A percentile compares a stretch with the other conserved stretches of the same genome.
These are phyloP conservation scores for Tetrapisispora phaffii DNA, from an alignment of 805 yeast genomes.

Conservation along the genomic window DNA sequence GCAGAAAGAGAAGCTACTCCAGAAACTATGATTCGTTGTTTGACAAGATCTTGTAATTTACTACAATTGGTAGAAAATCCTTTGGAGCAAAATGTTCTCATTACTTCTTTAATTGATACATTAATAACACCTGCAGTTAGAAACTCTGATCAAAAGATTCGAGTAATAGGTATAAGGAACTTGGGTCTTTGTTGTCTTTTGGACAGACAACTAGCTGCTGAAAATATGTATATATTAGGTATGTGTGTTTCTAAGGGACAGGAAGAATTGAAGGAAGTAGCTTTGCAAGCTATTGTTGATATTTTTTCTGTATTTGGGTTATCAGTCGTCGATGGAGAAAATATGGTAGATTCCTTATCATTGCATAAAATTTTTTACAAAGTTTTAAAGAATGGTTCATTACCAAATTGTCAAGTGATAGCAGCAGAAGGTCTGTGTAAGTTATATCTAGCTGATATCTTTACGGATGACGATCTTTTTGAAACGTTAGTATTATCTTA, in stretches of 20 bases:
- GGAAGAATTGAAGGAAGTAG: constrained; percentile 49
- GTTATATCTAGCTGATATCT: constrained; percentile 64
- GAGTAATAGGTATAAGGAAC: constrained; percentile 60
- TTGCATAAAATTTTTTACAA: constrained; percentile 62
- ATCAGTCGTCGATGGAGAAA: constrained; percentile 51
- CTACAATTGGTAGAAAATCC: constrained; percentile 59
- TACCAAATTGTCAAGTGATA: constrained; percentile 61
- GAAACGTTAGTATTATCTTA: constrained; percentile 65
- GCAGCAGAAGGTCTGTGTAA: constrained; percentile 85
- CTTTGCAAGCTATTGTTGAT: constrained; percentile 67
- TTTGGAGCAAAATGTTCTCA: constrained; percentile 50
- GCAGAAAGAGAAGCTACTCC: constrained; percentile 30
- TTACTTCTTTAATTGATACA: constrained; percentile 63
- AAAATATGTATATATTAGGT: constrained; percentile 56
- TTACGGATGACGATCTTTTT: constrained; percentile 59
- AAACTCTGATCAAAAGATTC: constrained; percentile 42
- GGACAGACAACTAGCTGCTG: constrained; percentile 55
- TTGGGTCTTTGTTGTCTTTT: constrained; percentile 72
- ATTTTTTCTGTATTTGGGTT: constrained; percentile 70
- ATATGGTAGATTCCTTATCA: constrained; percentile 54
- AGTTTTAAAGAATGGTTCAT: constrained; percentile 44
- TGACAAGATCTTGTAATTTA: constrained; percentile 58
- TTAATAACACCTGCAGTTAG: constrained; percentile 72
- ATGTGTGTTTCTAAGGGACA: constrained; percentile 60
- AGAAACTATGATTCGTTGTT: constrained; percentile 49